phyloP scores from a whole-genome alignment of 371 early-diverging fungal genomes.

The Saksenaea oblongispora region DNA sequence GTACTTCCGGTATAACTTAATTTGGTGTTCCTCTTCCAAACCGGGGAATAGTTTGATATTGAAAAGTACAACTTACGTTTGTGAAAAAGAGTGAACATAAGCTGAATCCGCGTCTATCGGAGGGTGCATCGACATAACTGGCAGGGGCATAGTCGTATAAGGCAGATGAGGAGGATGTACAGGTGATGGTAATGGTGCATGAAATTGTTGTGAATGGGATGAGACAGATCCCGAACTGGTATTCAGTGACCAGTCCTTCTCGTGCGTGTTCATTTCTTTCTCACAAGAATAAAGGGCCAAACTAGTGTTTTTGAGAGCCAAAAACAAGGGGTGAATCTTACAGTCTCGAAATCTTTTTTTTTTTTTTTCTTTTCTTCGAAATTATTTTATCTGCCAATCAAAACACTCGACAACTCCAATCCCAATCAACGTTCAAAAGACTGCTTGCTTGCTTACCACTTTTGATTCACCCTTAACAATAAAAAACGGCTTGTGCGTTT shows the following conservation, averaged over 20 bases:
- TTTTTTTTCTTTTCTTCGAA: not conserved
- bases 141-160: not conserved
- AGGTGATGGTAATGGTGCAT: constrained; percentile 17
- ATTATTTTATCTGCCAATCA: not conserved
- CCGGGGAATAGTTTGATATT: constrained; percentile 3
- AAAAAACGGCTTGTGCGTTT: constrained; percentile 3
- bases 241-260: constrained; percentile 19
- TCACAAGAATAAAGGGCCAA: not conserved
- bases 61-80: not conserved
- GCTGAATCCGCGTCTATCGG: not conserved
- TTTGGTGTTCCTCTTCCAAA: constrained; percentile 1
- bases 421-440: not conserved
- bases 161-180: constrained; percentile 18
- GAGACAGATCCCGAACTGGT: constrained; percentile 13
- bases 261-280: constrained; percentile 18
- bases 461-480: not conserved
- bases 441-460: not conserved
- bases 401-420: not conserved
- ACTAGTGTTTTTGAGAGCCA: not conserved
- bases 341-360: constrained; percentile 3
- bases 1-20: constrained; percentile 9
- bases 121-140: constrained; percentile 4
- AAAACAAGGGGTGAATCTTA: constrained; percentile 4
- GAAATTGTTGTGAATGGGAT: constrained; percentile 15
- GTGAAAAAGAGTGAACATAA: not conserved